Conservation (phyloP, 2,329 filamentous ascomycete species). For the Neospermospora avenae region DNA sequence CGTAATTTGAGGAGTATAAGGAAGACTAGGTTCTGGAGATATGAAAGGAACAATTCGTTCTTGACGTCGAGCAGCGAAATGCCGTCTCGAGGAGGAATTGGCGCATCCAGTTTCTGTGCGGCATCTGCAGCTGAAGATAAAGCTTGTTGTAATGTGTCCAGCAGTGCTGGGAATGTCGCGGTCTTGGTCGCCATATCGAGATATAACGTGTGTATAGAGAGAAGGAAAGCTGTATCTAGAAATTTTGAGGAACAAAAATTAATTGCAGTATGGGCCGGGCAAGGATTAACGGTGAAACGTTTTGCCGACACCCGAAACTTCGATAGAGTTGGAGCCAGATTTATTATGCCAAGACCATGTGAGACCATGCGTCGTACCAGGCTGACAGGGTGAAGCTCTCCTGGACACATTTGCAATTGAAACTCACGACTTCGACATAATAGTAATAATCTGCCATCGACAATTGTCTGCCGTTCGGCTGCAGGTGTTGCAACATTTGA, state of each 20-base stretch:
- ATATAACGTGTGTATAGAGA: too few species aligned
- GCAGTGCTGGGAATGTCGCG: slow-evolving; percentile 46
- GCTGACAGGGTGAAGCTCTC: slow-evolving; percentile 7
- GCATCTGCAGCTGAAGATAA: slow-evolving; percentile 60
- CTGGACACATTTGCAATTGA: neutral
- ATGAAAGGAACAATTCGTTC: slow-evolving; percentile 94
- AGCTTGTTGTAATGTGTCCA: slow-evolving; percentile 56
- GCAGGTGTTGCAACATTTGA: slow-evolving; percentile 1
- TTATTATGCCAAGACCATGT: neutral
- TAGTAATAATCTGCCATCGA: neutral
- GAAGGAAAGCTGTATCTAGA: too few species aligned
- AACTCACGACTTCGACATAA: neutral
- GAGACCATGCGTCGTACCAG: neutral
- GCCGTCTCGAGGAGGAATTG: slow-evolving; percentile 76
- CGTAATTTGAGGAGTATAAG: slow-evolving; percentile 79
- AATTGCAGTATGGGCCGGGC: neutral
- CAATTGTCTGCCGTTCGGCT: neutral
- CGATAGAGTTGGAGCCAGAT: slow-evolving; percentile 6
- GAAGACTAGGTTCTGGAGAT: slow-evolving; percentile 91
- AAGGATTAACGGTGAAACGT: slow-evolving; percentile 1
- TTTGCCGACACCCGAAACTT: neutral
- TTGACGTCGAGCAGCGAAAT: slow-evolving; percentile 95
- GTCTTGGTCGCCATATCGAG: slow-evolving; percentile 44
- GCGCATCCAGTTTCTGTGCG: slow-evolving; percentile 56
- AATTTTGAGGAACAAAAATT: slow-evolving; percentile 12